Base-by-base conservation (phyloP, 352 stramenopile genomes). In the Phytophthora megakarya region DNA sequence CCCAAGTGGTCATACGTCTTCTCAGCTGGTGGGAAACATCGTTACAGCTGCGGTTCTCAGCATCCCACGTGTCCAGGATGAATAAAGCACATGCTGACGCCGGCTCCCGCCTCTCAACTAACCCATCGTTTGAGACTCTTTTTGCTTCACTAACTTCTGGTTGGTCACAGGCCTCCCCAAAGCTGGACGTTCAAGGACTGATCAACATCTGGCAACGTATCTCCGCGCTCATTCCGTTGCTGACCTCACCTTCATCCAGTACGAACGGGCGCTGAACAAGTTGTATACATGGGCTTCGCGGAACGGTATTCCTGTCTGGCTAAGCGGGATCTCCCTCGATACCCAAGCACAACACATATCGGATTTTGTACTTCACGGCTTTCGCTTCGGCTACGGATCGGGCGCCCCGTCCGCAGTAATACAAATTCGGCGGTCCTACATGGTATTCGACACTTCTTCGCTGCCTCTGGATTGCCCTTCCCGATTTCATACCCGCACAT, bases 1-100 rank as follows among this genome's bases (percentile, higher is more conserved):
- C n/a, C n/a, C 7, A 73, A 40, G 40, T 49, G 1, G 43, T 66
- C 15, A 49, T 54, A 4, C 10, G 35, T 3, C 38, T 60, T 19
- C 19, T 66, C 15, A 28, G 26, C 30, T 65, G 35, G 26, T 67
- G 48, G 49, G 43, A 67, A 56, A 40, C 46, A 9, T 54, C 23
- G 19, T 62, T 42, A n/a, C n/a, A n/a, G n/a, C n/a, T 23, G 5
- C n/a, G n/a, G n/a, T n/a, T n/a, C n/a, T n/a, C n/a, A n/a, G n/a
- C n/a, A n/a, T n/a, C n/a, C n/a, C n/a, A n/a, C n/a, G n/a, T n/a
- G n/a, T n/a, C n/a, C n/a, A n/a, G n/a, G n/a, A n/a, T n/a, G n/a
- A n/a, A n/a, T n/a, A n/a, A n/a, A n/a, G n/a, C n/a, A n/a, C n/a
- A n/a, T n/a, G n/a, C n/a, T n/a, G n/a, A n/a, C n/a, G n/a, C n/a